Conservation (phyloP, 169 alveolate genomes). For the Theileria orientalis region DNA sequence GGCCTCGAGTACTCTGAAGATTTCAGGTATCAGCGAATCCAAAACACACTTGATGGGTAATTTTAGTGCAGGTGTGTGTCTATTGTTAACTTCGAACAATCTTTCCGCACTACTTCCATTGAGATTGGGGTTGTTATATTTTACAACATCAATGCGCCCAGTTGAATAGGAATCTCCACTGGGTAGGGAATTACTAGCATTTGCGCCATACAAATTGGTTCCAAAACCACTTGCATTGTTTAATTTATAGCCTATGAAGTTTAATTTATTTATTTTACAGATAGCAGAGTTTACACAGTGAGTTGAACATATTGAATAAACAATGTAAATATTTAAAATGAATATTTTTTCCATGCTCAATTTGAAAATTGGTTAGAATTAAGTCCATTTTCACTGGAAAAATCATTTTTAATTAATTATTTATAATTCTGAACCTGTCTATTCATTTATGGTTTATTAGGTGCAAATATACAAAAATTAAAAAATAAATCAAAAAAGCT, state of each 20-base stretch:
- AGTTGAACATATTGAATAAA: neutral
- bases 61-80: neutral
- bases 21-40: conserved; percentile 1
- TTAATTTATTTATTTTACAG: neutral
- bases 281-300: neutral
- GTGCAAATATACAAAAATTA: neutral
- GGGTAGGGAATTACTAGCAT: too few species aligned
- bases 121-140: too few species aligned
- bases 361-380: neutral
- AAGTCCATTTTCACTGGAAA: neutral
- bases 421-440: too few species aligned
- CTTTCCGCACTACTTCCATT: neutral
- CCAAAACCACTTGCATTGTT: neutral
- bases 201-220: too few species aligned
- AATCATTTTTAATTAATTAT: too few species aligned
- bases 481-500: neutral
- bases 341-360: neutral
- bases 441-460: too few species aligned
- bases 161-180: too few species aligned
- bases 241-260: neutral
- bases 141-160: too few species aligned
- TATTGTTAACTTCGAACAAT: neutral
- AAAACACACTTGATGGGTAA: neutral
- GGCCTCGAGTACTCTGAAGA: neutral
- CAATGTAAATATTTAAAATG: neutral